Base-by-base conservation (phyloP, 2,329 filamentous ascomycete species). In the Fusarium sp. region DNA sequence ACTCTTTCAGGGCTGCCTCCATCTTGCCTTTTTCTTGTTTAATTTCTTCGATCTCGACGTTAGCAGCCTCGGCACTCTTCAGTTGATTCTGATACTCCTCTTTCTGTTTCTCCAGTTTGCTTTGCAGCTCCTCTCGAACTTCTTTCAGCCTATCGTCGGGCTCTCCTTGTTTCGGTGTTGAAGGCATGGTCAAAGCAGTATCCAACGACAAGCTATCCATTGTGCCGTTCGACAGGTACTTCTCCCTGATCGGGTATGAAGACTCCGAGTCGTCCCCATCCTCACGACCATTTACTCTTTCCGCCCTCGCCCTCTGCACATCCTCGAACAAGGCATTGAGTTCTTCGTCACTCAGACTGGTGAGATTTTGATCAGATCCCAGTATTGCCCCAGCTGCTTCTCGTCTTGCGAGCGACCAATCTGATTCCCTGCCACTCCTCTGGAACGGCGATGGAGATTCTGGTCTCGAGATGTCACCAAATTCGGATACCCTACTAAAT, bases 161-260 rank as follows among this genome's bases (percentile, higher is more conserved):
- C 57, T 94, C 93, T 24, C 87, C 88, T 63, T 92, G 90, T 64
- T 89, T 92, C 4, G 96, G 96, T 0, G 95, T 98, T 0, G 94
- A 97, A 3, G 96, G 96, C 86, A 98, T 94, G 0, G 96, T 99
- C 50, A 99, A 85, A 15, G 91, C 92, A 3, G 96, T 99, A 77
- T 99, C 96, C 18, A 99, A 85, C 3, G 95, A 98, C 75, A 98
- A 96, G 77, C 97, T 98, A 80, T 99, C 96, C 54, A 98, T 86
- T 0, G 95, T 98, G 3, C 95, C 95, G 57, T 92, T 96, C 5
- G 94, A 98, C 83, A 97, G 88, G 79, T 98, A 98, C 76, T 98
- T 98, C 74, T 99, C 96, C 52, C 96, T 88, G 29, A 94, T 85
- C 3, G 93, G 91, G 76, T 94, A 98, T 1, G 95, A 98, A 28